Evolutionary conservation across 495 filamentous ascomycete species (phyloP), one percentile per base, ranked within the genome.

Genomic region (Chaetomium fimeti): DNA sequence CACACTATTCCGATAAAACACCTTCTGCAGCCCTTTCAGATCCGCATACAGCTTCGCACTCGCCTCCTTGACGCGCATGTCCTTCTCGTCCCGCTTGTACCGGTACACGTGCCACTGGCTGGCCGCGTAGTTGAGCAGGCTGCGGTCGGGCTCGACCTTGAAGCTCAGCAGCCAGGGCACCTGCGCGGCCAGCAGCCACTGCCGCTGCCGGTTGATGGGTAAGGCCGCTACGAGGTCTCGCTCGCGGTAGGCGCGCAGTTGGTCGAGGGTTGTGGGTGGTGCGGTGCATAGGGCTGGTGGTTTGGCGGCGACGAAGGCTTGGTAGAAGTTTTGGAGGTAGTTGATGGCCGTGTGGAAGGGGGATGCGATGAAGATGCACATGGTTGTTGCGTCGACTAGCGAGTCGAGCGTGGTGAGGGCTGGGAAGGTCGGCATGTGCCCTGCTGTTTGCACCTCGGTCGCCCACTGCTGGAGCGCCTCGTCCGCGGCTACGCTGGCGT

Each of bases 361-460:
- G 4, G 81, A 69, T 38, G 80, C 80, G 57, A 80, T 79, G 70
- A 82, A 78, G 67, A 83, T 82, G 72, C 78, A 82, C 80, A 83
- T 82, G 25, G 81, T 83, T 5, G 95, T 91, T 11, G 87, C 86
- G 70, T 95, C 90, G n/a, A 89, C 87, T 2, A 96, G 85, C 65
- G 89, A 89, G 55, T 90, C 88, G 12, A 91, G 87, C 28, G 96
- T 79, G 67, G 93, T 93, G 71, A 93, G 82, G 9, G 83, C 83
- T 27, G 88, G 87, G 57, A 97, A 82, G 25, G 66, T 68, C 5
- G 67, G 65, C 61, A 82, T 69, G 52, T 65, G 62, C 8, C 62
- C 80, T 6, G 60, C 62, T 12, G 63, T 66, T 45, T 68, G 69
- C 55, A 80, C 64, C 62, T 82, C 80, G 0, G 60, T 47, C 25